Base-by-base conservation (phyloP, 345 rosid species). In the Erucastrum elatum region DNA sequence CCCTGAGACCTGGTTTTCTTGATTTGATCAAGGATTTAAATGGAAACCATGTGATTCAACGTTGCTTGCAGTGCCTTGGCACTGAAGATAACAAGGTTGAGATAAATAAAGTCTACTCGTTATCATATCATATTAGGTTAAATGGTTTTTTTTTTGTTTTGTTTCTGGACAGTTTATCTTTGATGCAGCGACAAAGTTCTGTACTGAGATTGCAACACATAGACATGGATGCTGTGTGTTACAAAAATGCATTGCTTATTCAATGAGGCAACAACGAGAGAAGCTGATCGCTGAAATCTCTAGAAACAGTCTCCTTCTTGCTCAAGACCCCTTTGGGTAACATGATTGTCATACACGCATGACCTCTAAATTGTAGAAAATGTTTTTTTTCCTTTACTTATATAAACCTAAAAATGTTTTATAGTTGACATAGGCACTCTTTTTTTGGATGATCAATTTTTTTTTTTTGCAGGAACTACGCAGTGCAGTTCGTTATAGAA, bases 31-130 rank as follows among this genome's bases (percentile, higher is more conserved):
- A 87, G 71, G 92, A 90, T 71, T 85, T 87, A 78, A 90, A 90
- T 71, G 95, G 95, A 9, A 90, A 90, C 77, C 95, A 90, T 78
- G 95, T 90, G 61, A 82, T 88, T 7, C 95, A 90, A 81, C 90
- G 95, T 59, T 90, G 95, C 88, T 86, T 90, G 86, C 90, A 86
- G 62, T 87, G 89, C 81, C 87, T 90, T 77, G 56, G 84, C 77
- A 79, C 84, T 62, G 90, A 86, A 79, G 89, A 90, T 68, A 87
- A 87, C 77, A 85, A 84, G 89, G 95, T 90, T 53, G 4, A 21
- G 16, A 15, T 6, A 15, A 6, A 53, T 15, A 16, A 53, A 16
- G 25, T 53, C 2, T 17, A 64, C 13, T 72, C 25, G 26, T 63
- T 11, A 75, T 55, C 1, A 53, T 0, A 62, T 31, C 31, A 53